These are phyloP conservation scores for Tuber umbilicatum DNA, from an alignment of 495 filamentous ascomycete species.

Conservation along the genomic window DNA sequence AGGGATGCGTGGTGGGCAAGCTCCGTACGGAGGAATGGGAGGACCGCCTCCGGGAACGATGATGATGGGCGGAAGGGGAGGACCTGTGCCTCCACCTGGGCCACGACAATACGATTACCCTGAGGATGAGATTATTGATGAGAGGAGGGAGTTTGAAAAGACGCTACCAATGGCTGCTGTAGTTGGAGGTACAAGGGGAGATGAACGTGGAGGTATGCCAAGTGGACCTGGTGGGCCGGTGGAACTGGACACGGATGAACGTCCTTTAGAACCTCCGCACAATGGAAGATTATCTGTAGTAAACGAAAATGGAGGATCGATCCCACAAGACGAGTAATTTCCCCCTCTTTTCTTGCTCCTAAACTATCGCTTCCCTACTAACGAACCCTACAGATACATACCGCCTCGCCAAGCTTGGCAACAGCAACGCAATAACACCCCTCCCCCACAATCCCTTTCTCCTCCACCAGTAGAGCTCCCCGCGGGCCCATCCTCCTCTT, in stretches of 20 bases:
- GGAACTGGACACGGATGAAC: constrained; percentile 15
- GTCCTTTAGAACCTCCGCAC: neutral
- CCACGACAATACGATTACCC: constrained; percentile 29
- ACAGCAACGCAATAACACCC: constrained; percentile 45
- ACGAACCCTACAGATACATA: constrained; percentile 50
- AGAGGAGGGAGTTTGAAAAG: constrained; percentile 37
- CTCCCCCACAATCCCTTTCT: constrained; percentile 32
- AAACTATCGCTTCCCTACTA: neutral
- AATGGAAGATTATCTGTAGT: constrained; percentile 23
- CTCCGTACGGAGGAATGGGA: constrained; percentile 6
- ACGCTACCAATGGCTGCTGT: constrained; percentile 25
- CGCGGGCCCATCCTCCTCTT: constrained; percentile 39
- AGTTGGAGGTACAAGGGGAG: constrained; percentile 20
- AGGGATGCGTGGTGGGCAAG: constrained; percentile 3
- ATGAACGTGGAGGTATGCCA: constrained; percentile 14
- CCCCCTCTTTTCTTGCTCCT: neutral
- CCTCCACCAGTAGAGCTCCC: constrained; percentile 47
- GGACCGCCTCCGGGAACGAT: constrained; percentile 15
- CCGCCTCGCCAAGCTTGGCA: constrained; percentile 49
- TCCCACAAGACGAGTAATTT: constrained; percentile 15
- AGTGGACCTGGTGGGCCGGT: constrained; percentile 14
- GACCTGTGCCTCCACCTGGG: constrained; percentile 16
- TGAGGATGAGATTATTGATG: constrained; percentile 19
- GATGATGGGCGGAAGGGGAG: constrained; percentile 23
- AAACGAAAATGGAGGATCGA: constrained; percentile 17